Base-by-base conservation (phyloP, 805 yeast species). In the Yamadazyma sp. region DNA sequence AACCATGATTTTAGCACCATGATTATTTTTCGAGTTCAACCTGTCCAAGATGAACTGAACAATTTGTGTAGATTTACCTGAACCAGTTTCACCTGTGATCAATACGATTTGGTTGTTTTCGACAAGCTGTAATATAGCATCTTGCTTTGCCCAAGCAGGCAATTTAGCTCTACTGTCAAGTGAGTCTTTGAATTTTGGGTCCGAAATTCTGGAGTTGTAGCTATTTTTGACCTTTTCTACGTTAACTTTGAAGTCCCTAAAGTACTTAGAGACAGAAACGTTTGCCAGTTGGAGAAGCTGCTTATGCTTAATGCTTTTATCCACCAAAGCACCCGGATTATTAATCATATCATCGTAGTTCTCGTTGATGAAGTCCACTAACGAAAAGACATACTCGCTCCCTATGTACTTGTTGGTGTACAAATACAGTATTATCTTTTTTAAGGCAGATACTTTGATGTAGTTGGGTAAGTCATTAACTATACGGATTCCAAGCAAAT, bases 41-140 rank as follows among this genome's bases (percentile, higher is more conserved):
- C 79, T 70, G 55, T 91, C 98, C 12, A 91, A 62, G 14, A 91
- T 67, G 48, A 89, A 91, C 57, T 91, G 99, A 5, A 88, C 96
- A 4, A 87, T 78, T 56, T 91, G 99, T 0, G 99, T 91, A 1
- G 96, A 87, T 54, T 91, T 91, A 49, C 98, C 98, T 1, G 97
- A 90, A 50, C 98, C 98, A 0, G 98, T 91, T 57, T 93, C 99
- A 57, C 98, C 99, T 2, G 98, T 91, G 24, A 91, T 75, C 22
- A 91, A 62, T 6, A 85, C 79, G 4, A 88, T 84, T 45, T 77
- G 77, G 53, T 84, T 75, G 0, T 66, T 43, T 19, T 70, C 67
- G 3, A 91, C 77, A 3, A 79, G 62, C 0, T 73, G 50, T 2
- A 85, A 70, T 26, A 91, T 68, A 5, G 75, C 69, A 0, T 72